Evolutionary conservation across 2,329 filamentous ascomycete species (phyloP).

Genomic region (Beauveria sp.): DNA sequence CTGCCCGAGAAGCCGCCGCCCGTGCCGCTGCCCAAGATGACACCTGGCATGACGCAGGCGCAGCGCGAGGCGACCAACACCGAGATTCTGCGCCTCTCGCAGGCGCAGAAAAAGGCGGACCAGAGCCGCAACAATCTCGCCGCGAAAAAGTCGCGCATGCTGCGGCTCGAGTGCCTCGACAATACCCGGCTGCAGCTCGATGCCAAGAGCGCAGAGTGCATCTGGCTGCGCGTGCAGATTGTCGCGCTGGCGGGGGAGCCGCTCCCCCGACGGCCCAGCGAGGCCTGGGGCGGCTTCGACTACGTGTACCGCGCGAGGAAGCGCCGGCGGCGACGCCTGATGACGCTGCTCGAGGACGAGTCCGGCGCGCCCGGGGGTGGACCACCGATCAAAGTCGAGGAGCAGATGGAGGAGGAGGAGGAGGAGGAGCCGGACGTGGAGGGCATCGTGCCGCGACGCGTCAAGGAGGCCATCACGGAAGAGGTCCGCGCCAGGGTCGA

Average conservation of each 20-base stretch:
- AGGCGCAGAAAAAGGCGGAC: constrained; percentile 21
- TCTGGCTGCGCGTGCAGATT: constrained; percentile 22
- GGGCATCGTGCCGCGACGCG: not conserved
- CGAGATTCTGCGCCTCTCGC: constrained; percentile 12
- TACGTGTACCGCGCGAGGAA: not conserved
- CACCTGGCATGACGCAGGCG: not conserved
- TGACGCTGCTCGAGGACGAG: too few species aligned
- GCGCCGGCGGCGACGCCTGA: not conserved
- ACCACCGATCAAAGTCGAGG: too few species aligned
- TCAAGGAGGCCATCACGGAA: constrained; percentile 2
- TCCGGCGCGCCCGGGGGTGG: rapidly evolving
- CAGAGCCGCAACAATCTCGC: constrained; percentile 30
- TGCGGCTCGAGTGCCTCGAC: constrained; percentile 21
- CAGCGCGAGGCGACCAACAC: constrained; percentile 9
- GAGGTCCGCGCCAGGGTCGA: not conserved
- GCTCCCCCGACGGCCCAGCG: not conserved
- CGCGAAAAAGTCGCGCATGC: constrained; percentile 28
- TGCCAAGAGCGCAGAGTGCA: constrained; percentile 18
- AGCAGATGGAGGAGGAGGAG: not conserved
- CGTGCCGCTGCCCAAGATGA: constrained; percentile 14
- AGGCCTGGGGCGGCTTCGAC: constrained; percentile 5
- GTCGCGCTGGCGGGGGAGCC: constrained; percentile 18
- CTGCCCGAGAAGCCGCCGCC: constrained; percentile 22
- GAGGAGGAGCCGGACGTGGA: not conserved
- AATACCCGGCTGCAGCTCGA: constrained; percentile 18